Evolutionary conservation across 495 filamentous ascomycete species (phyloP).

Genomic region (Polyplosphaeria fusca): DNA sequence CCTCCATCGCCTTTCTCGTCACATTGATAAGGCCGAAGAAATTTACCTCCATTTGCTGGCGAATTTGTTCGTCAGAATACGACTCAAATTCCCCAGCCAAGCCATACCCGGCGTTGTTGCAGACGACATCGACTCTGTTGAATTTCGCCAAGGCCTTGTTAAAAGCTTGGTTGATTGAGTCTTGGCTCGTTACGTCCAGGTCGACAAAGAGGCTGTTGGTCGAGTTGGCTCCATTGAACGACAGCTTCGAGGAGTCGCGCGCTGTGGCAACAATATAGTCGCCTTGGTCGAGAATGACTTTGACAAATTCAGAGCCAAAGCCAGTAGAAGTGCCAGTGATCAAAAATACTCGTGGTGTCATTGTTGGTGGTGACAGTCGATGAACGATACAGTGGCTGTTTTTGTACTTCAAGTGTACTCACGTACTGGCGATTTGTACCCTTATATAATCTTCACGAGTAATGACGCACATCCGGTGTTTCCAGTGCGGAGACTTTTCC

Average conservation of each 20-base stretch:
- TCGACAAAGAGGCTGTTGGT: slow-evolving; percentile 32
- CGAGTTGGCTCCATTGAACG: slow-evolving; percentile 19
- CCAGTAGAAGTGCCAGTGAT: slow-evolving; percentile 43
- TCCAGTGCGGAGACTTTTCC: too few species aligned
- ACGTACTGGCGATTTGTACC: too few species aligned
- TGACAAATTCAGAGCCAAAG: slow-evolving; percentile 40
- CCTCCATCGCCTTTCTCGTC: slow-evolving; percentile 45
- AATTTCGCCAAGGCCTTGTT: slow-evolving; percentile 39
- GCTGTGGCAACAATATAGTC: slow-evolving; percentile 43
- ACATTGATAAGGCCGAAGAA: slow-evolving; percentile 43
- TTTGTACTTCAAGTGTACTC: too few species aligned
- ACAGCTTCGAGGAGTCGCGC: slow-evolving; percentile 34
- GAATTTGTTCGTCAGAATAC: slow-evolving; percentile 36
- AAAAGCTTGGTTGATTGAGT: slow-evolving; percentile 38
- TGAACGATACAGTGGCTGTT: too few species aligned
- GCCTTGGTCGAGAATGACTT: slow-evolving; percentile 35
- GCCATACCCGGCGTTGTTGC: slow-evolving; percentile 43
- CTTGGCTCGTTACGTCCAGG: slow-evolving; percentile 36
- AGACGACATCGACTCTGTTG: slow-evolving; percentile 40
- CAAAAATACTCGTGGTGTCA: slow-evolving; percentile 39
- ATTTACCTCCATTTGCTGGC: slow-evolving; percentile 43
- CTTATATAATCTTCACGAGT: too few species aligned
- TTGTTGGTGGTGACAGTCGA: too few species aligned
- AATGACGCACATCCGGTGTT: too few species aligned
- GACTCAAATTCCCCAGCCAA: slow-evolving; percentile 40